phyloP scores from a whole-genome alignment of 2,329 filamentous ascomycete species.

The Pseudocercospora ulei region DNA sequence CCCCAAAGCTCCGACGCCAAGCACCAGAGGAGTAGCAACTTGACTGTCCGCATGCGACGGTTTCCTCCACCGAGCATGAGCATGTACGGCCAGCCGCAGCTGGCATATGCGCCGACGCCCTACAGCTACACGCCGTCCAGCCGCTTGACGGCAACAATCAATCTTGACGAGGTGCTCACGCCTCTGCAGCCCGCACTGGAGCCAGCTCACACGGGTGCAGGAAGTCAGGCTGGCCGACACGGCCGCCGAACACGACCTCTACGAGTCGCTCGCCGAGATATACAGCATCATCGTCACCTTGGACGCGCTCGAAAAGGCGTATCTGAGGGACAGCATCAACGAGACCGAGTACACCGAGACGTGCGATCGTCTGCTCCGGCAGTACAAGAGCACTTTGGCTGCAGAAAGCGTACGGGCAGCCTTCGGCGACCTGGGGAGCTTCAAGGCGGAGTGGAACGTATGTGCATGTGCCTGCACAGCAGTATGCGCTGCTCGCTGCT shows the following conservation, averaged over 20 bases:
- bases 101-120: slow-evolving; percentile 79
- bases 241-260: slow-evolving; percentile 78
- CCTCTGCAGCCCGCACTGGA: not conserved
- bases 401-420: slow-evolving; percentile 84
- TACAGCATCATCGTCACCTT: slow-evolving; percentile 96
- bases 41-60: not conserved
- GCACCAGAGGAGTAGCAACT: not conserved
- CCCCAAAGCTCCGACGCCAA: slow-evolving; percentile 6
- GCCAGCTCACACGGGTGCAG: slow-evolving; percentile 40
- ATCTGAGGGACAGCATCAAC: slow-evolving; percentile 85
- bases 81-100: slow-evolving; percentile 46
- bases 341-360: slow-evolving; percentile 94
- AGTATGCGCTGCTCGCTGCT: slow-evolving; percentile 1
- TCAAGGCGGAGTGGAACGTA: slow-evolving; percentile 88
- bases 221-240: slow-evolving; percentile 88
- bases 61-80: not conserved
- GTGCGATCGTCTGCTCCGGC: slow-evolving; percentile 83
- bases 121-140: slow-evolving; percentile 86
- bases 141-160: slow-evolving; percentile 76
- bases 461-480: slow-evolving; percentile 33
- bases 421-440: slow-evolving; percentile 80
- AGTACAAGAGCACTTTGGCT: slow-evolving; percentile 88
- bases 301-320: slow-evolving; percentile 91
- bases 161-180: slow-evolving; percentile 67
- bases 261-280: slow-evolving; percentile 91